Evolutionary conservation across 2,329 filamentous ascomycete genomes (phyloP), one percentile per base, ranked within the genome.

Genomic region (Trichoderma endophyticum): DNA sequence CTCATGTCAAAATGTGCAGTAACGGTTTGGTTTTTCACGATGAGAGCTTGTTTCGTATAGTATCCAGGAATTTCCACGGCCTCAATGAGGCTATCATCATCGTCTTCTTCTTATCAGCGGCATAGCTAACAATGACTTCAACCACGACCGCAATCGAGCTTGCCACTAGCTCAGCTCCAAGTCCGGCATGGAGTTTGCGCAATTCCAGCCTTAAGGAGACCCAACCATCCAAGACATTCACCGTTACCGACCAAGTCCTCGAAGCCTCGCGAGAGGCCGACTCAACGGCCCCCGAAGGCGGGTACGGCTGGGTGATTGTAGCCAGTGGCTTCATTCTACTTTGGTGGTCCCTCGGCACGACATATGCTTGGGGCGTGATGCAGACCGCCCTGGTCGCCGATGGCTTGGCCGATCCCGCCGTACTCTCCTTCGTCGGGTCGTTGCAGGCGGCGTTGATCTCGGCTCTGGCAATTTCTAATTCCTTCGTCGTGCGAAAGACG

Each of bases 351-450:
- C 84, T 86, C 21, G 88, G 88, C 51, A 86, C 84, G 0, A 83
- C 82, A 11, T 89, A 89, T 74, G 85, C 82, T 72, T 91, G 89
- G 88, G 89, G 89, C 7, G 83, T 91, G 0, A 81, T 90, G 28
- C 89, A 91, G 77, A 83, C 83, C 2, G 88, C 85, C 0, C 82
- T 91, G 0, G 83, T 90, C 0, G 79, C 84, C 39, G 78, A 84
- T 21, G 80, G 82, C 0, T 78, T 89, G 1, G 83, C 84, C 0
- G 82, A 83, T 0, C 81, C 87, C 0, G 84, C 85, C 0, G 89
- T 86, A 0, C 79, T 91, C 12, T 85, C 87, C 0, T 91, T 89
- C 72, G 86, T 91, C 5, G 89, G 89, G 0, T 87, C 86, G 0
- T 77, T 86, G 0, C 84, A 85, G 0, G 77, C 86, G 1, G 84